Conservation (phyloP, 2,329 filamentous ascomycete species). For the Bipolaris sorokiniana region DNA sequence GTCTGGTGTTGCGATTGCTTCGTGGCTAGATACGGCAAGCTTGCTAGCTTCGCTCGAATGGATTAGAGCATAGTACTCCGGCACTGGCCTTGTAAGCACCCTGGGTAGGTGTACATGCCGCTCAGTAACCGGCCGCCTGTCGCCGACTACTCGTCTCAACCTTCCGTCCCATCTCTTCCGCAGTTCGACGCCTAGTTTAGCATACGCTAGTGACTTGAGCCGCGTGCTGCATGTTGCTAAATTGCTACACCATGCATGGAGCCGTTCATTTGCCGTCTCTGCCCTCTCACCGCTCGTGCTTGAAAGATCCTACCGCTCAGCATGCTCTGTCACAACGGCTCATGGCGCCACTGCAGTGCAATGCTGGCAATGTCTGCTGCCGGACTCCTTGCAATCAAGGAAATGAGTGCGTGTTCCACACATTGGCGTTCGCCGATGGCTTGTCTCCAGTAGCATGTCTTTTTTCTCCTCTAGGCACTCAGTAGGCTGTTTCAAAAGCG, state of each 20-base stretch:
- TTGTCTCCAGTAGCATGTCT: neutral
- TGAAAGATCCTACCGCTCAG: neutral
- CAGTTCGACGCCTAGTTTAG: neutral
- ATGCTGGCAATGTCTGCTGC: neutral
- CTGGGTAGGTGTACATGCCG: neutral
- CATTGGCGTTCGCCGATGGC: neutral
- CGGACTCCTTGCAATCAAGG: neutral
- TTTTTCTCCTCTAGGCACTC: neutral
- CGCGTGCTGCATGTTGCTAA: neutral
- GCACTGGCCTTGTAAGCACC: neutral
- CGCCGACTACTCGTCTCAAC: neutral
- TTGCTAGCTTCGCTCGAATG: neutral
- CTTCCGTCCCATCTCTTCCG: constrained; percentile 1
- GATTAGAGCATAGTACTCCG: neutral
- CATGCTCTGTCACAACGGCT: neutral
- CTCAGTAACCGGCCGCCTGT: neutral
- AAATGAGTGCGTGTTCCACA: neutral
- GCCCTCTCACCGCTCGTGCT: constrained; percentile 1
- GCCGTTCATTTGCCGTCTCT: constrained; percentile 4
- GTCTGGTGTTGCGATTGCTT: neutral
- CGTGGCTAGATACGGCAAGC: neutral
- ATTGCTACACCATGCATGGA: neutral
- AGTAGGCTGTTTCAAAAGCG: neutral
- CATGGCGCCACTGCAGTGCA: neutral
- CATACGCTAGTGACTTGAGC: constrained; percentile 1